These are phyloP conservation scores for Penicillium diatomitis DNA, from an alignment of 495 filamentous ascomycete genomes.

Conservation along the genomic window DNA sequence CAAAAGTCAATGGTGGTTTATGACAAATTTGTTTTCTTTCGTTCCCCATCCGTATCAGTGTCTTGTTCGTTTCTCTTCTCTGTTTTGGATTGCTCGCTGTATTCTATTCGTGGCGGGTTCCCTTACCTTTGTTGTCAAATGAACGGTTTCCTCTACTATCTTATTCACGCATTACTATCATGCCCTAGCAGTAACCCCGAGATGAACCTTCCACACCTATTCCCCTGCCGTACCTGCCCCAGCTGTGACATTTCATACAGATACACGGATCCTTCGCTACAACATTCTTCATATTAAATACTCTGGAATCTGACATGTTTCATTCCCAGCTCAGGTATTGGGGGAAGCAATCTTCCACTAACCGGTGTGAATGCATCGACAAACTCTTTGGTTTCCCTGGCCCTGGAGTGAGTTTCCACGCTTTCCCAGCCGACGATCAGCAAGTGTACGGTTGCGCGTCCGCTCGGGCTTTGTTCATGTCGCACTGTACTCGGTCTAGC, in stretches of 20 bases:
- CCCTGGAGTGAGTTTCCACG: constrained; percentile 41
- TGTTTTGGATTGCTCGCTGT: constrained; percentile 15
- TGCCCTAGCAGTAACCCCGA: constrained; percentile 9
- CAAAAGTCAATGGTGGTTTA: constrained; percentile 30
- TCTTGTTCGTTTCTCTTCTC: constrained; percentile 16
- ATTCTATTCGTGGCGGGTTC: constrained; percentile 34
- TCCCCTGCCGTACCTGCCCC: background rate
- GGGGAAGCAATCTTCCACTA: constrained; percentile 25
- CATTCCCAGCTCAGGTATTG: constrained; percentile 31
- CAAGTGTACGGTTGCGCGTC: constrained; percentile 29
- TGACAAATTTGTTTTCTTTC: constrained; percentile 17
- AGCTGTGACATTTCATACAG: no score
- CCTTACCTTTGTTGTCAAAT: constrained; percentile 17
- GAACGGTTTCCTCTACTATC: constrained; percentile 14
- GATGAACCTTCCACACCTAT: background rate
- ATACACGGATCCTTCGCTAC: no score
- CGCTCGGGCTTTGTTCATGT: constrained; percentile 26
- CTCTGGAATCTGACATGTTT: constrained; percentile 35
- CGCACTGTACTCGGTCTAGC: constrained; percentile 31
- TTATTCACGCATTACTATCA: constrained; percentile 2
- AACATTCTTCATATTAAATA: constrained; percentile 6
- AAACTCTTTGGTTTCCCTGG: constrained; percentile 39
- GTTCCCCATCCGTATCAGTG: constrained; percentile 10
- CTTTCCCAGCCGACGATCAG: constrained; percentile 45
- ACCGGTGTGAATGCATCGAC: constrained; percentile 26